Evolutionary conservation across 2,329 filamentous ascomycete genomes (phyloP).

Genomic region (Fusarium phyllophilum): DNA sequence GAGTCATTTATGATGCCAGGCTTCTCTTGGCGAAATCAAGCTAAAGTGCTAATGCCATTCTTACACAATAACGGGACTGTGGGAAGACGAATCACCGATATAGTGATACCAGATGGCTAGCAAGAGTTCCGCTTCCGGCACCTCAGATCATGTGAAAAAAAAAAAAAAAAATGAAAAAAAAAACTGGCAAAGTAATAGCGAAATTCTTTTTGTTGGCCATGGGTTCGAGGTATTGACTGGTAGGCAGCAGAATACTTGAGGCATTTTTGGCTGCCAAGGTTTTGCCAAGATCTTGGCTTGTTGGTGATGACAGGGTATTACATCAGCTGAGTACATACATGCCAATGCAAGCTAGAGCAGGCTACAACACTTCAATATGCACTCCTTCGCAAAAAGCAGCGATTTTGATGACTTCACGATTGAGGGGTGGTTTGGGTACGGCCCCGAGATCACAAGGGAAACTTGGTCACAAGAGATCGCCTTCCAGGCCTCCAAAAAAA

Average conservation of each 20-base stretch:
- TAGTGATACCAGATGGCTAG: background rate
- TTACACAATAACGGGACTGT: background rate
- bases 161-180: too few species aligned
- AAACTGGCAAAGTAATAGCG: background rate
- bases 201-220: background rate
- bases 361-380: background rate
- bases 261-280: background rate
- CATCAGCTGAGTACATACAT: too few species aligned
- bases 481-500: background rate
- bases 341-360: background rate
- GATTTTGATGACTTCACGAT: background rate
- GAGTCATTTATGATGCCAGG: background rate
- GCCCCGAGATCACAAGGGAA: background rate
- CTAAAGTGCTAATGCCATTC: background rate
- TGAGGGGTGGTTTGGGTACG: background rate
- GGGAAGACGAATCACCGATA: background rate
- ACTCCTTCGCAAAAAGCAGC: background rate
- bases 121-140: background rate
- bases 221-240: background rate
- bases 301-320: background rate
- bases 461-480: background rate
- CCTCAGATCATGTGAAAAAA: background rate
- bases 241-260: background rate
- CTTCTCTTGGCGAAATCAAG: background rate
- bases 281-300: background rate